These are phyloP conservation scores for Nothophoma quercina DNA, from an alignment of 2,329 filamentous ascomycete species.

Conservation along the genomic window DNA sequence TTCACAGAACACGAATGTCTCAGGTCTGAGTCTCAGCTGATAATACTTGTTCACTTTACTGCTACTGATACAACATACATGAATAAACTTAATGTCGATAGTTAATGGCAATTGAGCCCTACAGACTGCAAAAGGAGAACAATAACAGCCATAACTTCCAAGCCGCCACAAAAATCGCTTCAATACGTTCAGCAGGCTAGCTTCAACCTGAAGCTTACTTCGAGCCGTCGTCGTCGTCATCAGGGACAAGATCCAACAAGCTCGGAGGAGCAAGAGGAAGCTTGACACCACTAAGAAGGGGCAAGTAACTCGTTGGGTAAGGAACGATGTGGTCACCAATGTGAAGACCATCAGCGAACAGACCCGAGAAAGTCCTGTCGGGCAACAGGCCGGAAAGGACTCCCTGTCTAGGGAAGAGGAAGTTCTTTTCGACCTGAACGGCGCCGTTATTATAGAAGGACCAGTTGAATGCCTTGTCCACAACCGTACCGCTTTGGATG, in stretches of 20 bases:
- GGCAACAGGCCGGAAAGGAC: slow-evolving; percentile 20
- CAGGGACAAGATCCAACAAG: slow-evolving; percentile 2
- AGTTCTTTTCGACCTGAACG: slow-evolving; percentile 24
- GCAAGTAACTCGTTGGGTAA: slow-evolving; percentile 17
- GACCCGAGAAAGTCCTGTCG: slow-evolving; percentile 20
- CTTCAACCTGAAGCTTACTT: background rate
- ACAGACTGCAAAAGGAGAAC: background rate
- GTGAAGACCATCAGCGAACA: slow-evolving; percentile 26
- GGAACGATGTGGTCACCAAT: slow-evolving; percentile 26
- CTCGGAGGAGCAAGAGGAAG: slow-evolving; percentile 11
- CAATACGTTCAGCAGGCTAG: background rate
- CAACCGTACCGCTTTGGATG: slow-evolving; percentile 20
- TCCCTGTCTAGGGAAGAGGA: slow-evolving; percentile 20
- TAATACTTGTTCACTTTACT: background rate
- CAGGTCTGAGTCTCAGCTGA: too few species aligned
- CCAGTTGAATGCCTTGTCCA: slow-evolving; percentile 21
- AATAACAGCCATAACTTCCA: background rate
- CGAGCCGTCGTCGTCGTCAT: background rate
- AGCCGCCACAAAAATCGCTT: background rate
- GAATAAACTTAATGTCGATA: background rate
- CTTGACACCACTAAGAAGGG: slow-evolving; percentile 8
- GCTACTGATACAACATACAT: background rate
- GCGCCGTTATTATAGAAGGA: slow-evolving; percentile 24
- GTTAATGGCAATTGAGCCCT: slow-evolving; percentile 1
- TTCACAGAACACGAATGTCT: too few species aligned